These are phyloP conservation scores for Rhododendron mucronatum DNA, from an alignment of 148 eudicot genomes.

Conservation along the genomic window DNA sequence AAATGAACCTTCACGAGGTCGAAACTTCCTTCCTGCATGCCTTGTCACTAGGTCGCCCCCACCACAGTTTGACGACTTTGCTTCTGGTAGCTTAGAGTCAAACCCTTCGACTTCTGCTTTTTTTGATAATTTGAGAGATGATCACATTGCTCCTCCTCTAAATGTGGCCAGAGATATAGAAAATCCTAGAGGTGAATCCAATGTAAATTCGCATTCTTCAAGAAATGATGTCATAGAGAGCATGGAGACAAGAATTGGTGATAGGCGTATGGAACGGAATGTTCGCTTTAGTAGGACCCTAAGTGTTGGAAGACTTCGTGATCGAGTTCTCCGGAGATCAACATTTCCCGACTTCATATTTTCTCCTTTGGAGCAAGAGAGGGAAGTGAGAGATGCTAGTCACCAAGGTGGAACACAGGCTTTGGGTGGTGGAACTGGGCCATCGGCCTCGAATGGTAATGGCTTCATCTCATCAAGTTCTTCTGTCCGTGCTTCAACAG, in stretches of 20 bases:
- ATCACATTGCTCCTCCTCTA: constrained; percentile 23
- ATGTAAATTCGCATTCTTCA: constrained; percentile 32
- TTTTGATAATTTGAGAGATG: constrained; percentile 28
- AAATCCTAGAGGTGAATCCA: constrained; percentile 22
- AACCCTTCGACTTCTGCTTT: constrained; percentile 27
- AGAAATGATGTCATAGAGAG: constrained; percentile 41
- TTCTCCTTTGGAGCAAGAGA: constrained; percentile 51
- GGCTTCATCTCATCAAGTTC: constrained; percentile 29
- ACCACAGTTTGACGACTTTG: constrained; percentile 17
- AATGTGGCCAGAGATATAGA: constrained; percentile 29
- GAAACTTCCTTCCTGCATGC: constrained; percentile 10
- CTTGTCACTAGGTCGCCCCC: constrained; percentile 29
- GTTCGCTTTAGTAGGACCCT: constrained; percentile 86
- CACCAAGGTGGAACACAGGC: constrained; percentile 14
- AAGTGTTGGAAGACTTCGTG: constrained; percentile 98
- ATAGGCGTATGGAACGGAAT: constrained; percentile 60
- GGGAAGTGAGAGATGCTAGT: constrained; percentile 26
- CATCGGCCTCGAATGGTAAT: constrained; percentile 38
- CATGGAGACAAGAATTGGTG: constrained; percentile 41
- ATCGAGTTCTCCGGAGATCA: constrained; percentile 80
- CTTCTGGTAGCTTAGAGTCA: constrained; percentile 25
- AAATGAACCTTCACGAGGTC: constrained; percentile 10
- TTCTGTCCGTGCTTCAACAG: constrained; percentile 33
- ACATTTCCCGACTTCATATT: constrained; percentile 56
- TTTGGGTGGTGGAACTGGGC: constrained; percentile 23